Evolutionary conservation across 768 basidiomycete genomes (phyloP).

Genomic region (Dentipellis sp.): DNA sequence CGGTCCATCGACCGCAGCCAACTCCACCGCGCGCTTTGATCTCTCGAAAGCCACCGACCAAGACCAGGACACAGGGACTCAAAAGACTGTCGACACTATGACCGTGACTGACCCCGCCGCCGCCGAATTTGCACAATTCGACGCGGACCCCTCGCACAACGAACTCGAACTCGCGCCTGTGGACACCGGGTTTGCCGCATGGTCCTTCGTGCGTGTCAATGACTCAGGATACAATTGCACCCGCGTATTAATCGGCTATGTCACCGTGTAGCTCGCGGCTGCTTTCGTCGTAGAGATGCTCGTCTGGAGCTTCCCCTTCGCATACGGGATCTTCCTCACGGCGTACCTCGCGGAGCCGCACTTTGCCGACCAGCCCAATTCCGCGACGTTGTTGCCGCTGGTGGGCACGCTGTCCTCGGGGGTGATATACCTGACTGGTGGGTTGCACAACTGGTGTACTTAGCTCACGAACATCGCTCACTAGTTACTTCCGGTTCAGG

Average conservation of each 20-base stretch:
- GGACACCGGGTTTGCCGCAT: background rate
- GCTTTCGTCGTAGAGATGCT: constrained; percentile 20
- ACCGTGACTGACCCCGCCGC: background rate
- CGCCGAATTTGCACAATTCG: background rate
- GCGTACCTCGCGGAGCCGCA: constrained; percentile 19
- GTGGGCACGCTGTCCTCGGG: constrained; percentile 16
- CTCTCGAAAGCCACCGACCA: background rate
- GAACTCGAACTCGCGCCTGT: background rate
- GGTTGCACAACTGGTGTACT: background rate
- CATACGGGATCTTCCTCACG: constrained; percentile 20
- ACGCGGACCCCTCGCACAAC: background rate
- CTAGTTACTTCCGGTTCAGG: constrained; percentile 7
- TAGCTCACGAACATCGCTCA: background rate
- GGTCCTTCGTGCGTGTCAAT: background rate
- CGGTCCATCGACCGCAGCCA: background rate
- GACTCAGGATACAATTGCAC: background rate
- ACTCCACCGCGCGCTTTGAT: background rate
- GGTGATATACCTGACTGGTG: constrained; percentile 14
- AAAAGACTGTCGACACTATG: background rate
- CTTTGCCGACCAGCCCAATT: constrained; percentile 12
- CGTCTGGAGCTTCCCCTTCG: constrained; percentile 21
- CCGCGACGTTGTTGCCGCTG: constrained; percentile 17
- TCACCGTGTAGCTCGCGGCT: background rate
- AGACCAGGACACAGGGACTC: background rate
- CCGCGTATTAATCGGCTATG: background rate